Base-by-base conservation (phyloP, 208 protist species). In the Crithidia fasciculata region DNA sequence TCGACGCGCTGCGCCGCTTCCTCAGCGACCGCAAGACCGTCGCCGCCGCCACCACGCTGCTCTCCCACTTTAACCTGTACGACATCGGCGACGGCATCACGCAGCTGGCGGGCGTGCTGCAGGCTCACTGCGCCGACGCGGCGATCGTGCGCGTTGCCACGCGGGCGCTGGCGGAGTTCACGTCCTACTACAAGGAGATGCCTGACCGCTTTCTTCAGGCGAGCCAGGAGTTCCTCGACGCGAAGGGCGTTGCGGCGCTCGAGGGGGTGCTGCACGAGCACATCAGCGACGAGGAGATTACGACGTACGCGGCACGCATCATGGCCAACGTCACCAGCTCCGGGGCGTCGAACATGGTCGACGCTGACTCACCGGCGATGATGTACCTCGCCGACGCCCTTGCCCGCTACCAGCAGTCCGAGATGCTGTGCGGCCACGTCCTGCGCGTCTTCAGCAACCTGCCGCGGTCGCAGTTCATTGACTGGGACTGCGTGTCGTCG, bases 11-110 rank as follows among this genome's bases (percentile, higher is more conserved):
- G 69, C 82, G 69, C n/a, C 80, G 87, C 36, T 87, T 83, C 72
- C 60, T 77, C 16, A 80, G 87, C 63, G 82, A 92, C 45, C 59
- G 74, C 28, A 65, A 83, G 54, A 73, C 88, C 37, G 84, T 87
- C 41, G 72, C 92, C 6, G 83, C 88, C 39, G 87, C 89, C 45
- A 84, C 75, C 67, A 83, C 80, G 50, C 78, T 95, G 41, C 76
- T 97, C 36, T 88, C 86, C 0, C 90, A 97, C 76, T 97, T 96
- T 79, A 97, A 93, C 71, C 76, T 95, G 43, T 95, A 93, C 66
- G 76, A 89, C 65, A 93, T 95, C 36, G 87, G 82, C 6, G 91
- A 97, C 72, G 88, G 87, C 37, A 91, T 97, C 68, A 90, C 87
- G 55, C 87, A 95, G 81, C 81, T 94, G 43, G 76, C 83, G 6